Conservation (phyloP, 2,329 filamentous ascomycete species). For the Aschersonia sp. region DNA sequence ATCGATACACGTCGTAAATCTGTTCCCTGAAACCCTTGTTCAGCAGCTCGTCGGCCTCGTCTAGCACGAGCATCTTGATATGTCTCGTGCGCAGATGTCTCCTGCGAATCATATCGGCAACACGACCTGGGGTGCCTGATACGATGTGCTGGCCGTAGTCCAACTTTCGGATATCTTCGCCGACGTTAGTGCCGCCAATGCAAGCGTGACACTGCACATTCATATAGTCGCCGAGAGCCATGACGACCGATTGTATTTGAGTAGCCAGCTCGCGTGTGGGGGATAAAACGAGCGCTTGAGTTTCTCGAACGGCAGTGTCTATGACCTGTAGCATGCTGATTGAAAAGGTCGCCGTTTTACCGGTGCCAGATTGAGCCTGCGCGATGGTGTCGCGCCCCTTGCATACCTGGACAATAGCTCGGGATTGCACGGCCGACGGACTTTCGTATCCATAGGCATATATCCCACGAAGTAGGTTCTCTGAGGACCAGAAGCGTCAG, state of each 20-base stretch:
- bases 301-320: conserved; percentile 82
- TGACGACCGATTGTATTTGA: conserved; percentile 95
- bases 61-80: conserved; percentile 50
- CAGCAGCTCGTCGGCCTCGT: conserved; percentile 51
- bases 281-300: conserved; percentile 87
- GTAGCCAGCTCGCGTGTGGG: conserved; percentile 94
- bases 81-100: conserved; percentile 42
- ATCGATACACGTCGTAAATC: conserved; percentile 97
- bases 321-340: conserved; percentile 95
- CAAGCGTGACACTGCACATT: conserved; percentile 98
- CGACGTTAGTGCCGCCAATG: conserved; percentile 94
- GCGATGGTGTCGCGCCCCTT: conserved; percentile 98
- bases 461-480: conserved; percentile 90
- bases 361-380: conserved; percentile 91
- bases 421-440: conserved; percentile 91
- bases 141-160: conserved; percentile 97
- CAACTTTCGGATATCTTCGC: conserved; percentile 93
- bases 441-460: conserved; percentile 99
- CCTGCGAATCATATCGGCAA: conserved; percentile 51
- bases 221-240: conserved; percentile 99
- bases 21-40: conserved; percentile 96
- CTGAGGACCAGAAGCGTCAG: conserved; percentile 20
- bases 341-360: conserved; percentile 93
- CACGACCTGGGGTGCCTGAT: conserved; percentile 90
- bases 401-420: conserved; percentile 97